Evolutionary conservation across 768 basidiomycete genomes (phyloP), one percentile per base, ranked within the genome.

Genomic region (Cystofilobasidium bisporidii): DNA sequence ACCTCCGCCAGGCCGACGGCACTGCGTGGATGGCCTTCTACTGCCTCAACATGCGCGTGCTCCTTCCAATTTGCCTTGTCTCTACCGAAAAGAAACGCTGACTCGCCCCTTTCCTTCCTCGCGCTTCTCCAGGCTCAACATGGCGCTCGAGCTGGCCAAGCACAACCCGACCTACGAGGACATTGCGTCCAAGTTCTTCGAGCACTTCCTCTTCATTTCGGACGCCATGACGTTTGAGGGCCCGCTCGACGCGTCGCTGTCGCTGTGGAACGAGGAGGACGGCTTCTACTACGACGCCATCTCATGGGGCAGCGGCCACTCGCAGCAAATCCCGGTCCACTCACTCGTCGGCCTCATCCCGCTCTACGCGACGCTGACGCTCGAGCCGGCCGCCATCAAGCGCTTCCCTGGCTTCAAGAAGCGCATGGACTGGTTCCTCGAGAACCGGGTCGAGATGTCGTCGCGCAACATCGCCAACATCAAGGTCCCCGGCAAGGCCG

Each of bases 11-110:
- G 79, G 92, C 96, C 11, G 96, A 99, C 75, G 94, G 94, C 12
- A 99, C 96, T 9, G 91, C 94, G 0, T 99, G 96, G 96, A 99
- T 99, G 96, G 96, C 92, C 38, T 99, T 98, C 80, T 99, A 94
- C 78, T 91, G 87, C 72, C 78, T 98, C 67, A 96, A 96, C 74
- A 98, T 98, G 96, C 89, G 69, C 72, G 84, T n/a, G n/a, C n/a
- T 72, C 33, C 12, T 3, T 40, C 43, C 33, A n/a, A 24, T 48
- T 24, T 59, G 20, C 24, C 26, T 30, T 43, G 50, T 63, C 57
- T 50, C 30, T 20, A 64, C 47, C 61, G 24, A 70, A 70, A 65
- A 60, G 38, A 61, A 45, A 9, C 28, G 14, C 18, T 32, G 9
- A n/a, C n/a, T n/a, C n/a, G n/a, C n/a, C n/a, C n/a, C n/a, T n/a